Evolutionary conservation across 345 rosid species (phyloP).

Genomic region (Lepidium sativum): DNA sequence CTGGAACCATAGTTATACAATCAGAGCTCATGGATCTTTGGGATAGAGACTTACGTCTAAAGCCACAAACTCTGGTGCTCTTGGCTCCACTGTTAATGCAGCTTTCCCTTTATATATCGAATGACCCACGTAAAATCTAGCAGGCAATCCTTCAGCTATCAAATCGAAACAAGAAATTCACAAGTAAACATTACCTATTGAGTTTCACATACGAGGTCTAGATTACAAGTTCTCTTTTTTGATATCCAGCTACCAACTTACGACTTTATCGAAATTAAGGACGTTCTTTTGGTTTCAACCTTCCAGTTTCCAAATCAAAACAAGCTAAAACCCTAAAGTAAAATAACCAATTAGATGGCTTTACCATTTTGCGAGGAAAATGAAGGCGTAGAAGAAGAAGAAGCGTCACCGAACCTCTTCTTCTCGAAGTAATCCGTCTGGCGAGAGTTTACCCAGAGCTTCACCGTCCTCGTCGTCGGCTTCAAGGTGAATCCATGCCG

Average conservation of each 20-base stretch:
- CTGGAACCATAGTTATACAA: not conserved
- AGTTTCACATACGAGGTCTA: not conserved
- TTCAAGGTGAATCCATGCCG: constrained; percentile 21
- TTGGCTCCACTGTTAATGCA: constrained; percentile 72
- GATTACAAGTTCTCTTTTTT: not conserved
- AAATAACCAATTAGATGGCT: constrained; percentile 17
- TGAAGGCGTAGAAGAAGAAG: constrained; percentile 30
- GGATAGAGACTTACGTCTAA: constrained; percentile 43
- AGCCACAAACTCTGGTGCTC: constrained; percentile 68
- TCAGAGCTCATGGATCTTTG: not conserved
- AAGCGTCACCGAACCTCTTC: constrained; percentile 30
- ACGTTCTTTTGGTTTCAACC: not conserved
- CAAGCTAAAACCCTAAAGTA: constrained; percentile 17
- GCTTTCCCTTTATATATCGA: constrained; percentile 97
- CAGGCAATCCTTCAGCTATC: constrained; percentile 39
- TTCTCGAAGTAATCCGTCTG: constrained; percentile 54
- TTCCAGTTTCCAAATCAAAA: not conserved
- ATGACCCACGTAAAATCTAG: constrained; percentile 69
- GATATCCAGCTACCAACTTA: not conserved
- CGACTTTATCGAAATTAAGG: not conserved
- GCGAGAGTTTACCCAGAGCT: constrained; percentile 43
- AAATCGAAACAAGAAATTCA: not conserved
- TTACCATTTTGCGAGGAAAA: constrained; percentile 18
- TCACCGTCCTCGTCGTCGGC: constrained; percentile 15
- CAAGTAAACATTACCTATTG: not conserved